Conservation (phyloP, 352 stramenopile genomes). For the Pythium insidiosum region DNA sequence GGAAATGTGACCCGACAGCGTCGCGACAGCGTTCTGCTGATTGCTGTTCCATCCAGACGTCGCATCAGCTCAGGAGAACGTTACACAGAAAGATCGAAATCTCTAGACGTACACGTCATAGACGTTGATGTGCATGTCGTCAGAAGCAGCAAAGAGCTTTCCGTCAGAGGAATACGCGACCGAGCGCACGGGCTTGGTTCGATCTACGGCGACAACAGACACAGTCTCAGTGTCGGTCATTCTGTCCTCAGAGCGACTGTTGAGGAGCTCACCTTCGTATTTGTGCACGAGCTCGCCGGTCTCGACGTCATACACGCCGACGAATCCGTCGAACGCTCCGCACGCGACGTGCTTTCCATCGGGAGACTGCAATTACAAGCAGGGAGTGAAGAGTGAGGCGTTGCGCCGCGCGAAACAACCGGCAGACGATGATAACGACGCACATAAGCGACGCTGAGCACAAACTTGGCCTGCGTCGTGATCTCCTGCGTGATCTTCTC, state of each 20-base stretch:
- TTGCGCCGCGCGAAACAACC: too few species aligned
- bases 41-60: slow-evolving; percentile 23
- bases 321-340: slow-evolving; percentile 72
- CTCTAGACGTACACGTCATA: slow-evolving; percentile 80
- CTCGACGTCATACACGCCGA: slow-evolving; percentile 83
- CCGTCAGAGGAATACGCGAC: slow-evolving; percentile 80
- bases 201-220: slow-evolving; percentile 22
- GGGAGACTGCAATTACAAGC: slow-evolving; percentile 32
- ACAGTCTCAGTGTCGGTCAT: too few species aligned
- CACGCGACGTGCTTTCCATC: slow-evolving; percentile 80
- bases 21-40: slow-evolving; percentile 70
- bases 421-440: too few species aligned
- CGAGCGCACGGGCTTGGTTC: slow-evolving; percentile 83
- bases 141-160: slow-evolving; percentile 82
- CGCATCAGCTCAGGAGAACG: neutral
- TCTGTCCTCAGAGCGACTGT: neutral
- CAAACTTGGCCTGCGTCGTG: slow-evolving; percentile 59
- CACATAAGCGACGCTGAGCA: slow-evolving; percentile 73
- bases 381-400: too few species aligned
- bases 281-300: slow-evolving; percentile 73
- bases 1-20: slow-evolving; percentile 83
- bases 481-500: slow-evolving; percentile 79
- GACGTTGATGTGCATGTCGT: slow-evolving; percentile 90
- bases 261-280: slow-evolving; percentile 51
- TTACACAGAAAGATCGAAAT: neutral